These are phyloP conservation scores for Fusarium paranaense DNA, from an alignment of 2,329 filamentous ascomycete species.

Conservation along the genomic window DNA sequence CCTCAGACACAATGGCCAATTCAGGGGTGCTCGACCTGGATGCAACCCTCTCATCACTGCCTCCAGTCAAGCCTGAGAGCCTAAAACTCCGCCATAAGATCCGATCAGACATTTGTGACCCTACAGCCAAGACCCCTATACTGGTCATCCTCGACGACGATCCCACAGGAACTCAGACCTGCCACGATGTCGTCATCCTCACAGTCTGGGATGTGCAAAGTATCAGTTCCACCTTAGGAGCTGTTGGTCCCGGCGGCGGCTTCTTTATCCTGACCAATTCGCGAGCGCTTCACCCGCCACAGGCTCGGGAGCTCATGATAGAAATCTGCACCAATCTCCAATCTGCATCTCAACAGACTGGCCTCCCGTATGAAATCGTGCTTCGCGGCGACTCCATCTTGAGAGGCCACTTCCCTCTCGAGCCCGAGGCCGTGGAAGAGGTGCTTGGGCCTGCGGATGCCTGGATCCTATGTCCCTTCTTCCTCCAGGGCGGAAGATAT, in stretches of 20 bases:
- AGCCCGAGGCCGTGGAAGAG: slow-evolving; percentile 62
- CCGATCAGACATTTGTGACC: background rate
- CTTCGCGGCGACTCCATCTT: slow-evolving; percentile 68
- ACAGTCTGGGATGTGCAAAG: slow-evolving; percentile 63
- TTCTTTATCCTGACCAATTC: slow-evolving; percentile 73
- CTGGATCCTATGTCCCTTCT: slow-evolving; percentile 68
- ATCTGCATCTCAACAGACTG: slow-evolving; percentile 53
- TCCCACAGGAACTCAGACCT: slow-evolving; percentile 72
- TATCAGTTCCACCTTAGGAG: slow-evolving; percentile 52
- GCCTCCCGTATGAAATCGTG: slow-evolving; percentile 63
- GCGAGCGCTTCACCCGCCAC: slow-evolving; percentile 61
- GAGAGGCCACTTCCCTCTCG: slow-evolving; percentile 66
- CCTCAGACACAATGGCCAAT: background rate
- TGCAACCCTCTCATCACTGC: background rate
- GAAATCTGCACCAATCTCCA: slow-evolving; percentile 63
- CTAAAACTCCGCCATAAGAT: background rate
- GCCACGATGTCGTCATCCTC: slow-evolving; percentile 66
- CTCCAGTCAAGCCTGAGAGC: background rate
- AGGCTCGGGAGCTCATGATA: slow-evolving; percentile 59
- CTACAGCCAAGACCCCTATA: background rate
- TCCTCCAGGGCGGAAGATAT: slow-evolving; percentile 67
- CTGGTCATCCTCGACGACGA: slow-evolving; percentile 63
- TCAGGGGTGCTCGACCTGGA: background rate
- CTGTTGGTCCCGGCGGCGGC: slow-evolving; percentile 51
- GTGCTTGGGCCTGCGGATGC: slow-evolving; percentile 62